Percentiles rank a stretch among this genome's conserved stretches.
Conservation (phyloP, 1,284 basidiomycete genomes). For the Cerrena zonata region DNA sequence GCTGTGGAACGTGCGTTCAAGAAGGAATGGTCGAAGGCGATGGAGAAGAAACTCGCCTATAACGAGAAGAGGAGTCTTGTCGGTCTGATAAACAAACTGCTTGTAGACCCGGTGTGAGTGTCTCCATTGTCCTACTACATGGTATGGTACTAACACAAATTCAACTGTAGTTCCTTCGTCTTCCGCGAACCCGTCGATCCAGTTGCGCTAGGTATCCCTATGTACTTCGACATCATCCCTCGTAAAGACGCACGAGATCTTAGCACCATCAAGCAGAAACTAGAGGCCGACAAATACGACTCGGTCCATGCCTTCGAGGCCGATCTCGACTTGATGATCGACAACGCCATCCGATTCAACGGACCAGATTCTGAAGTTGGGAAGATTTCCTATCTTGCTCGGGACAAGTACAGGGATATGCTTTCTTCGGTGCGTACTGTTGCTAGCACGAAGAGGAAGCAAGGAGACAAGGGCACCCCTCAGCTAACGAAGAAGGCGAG, state of each 20-base stretch:
- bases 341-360: conserved; percentile 84
- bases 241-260: conserved; percentile 85
- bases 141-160: background rate
- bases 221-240: conserved; percentile 78
- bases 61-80: conserved; percentile 79
- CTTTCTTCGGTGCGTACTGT: conserved; percentile 43
- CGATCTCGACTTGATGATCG: conserved; percentile 80
- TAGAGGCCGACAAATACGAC: conserved; percentile 81
- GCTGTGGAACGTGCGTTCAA: conserved; percentile 71
- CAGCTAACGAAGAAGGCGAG: conserved; percentile 67
- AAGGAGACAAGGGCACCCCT: conserved; percentile 53
- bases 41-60: conserved; percentile 70
- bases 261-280: conserved; percentile 72
- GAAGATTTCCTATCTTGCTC: conserved; percentile 44
- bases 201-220: conserved; percentile 69
- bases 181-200: conserved; percentile 87
- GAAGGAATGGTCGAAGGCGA: conserved; percentile 81
- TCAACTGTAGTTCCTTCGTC: conserved; percentile 52
- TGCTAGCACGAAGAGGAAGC: conserved; percentile 59
- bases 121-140: too few species aligned
- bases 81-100: conserved; percentile 65
- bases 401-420: conserved; percentile 49
- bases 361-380: conserved; percentile 74
- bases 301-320: conserved; percentile 71
- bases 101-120: conserved; percentile 68